Percentiles rank a stretch among this genome's conserved stretches.
Evolutionary conservation across 345 rosid genomes (phyloP).

Genomic region (sweet orange (Citrus sinensis)): DVS_A1.0 CM039164.1:21736001-21736500

Average conservation of each 20-base stretch:
- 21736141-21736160: conserved; percentile 96
- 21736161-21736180: conserved; percentile 92
- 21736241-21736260: conserved; percentile 60
- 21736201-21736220: conserved; percentile 79
- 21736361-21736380: not conserved
- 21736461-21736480: conserved; percentile 68
- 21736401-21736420: not conserved
- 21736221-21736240: conserved; percentile 56
- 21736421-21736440: conserved; percentile 7
- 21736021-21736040: conserved; percentile 96
- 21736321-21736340: conserved; percentile 76
- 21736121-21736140: conserved; percentile 62
- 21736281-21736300: conserved; percentile 72
- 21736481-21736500: conserved; percentile 68
- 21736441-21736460: conserved; percentile 42
- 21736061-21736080: conserved; percentile 70
- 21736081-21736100: conserved; percentile 70
- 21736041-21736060: conserved; percentile 94
- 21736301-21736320: conserved; percentile 88
- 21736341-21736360: conserved; percentile 64
- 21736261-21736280: conserved; percentile 69
- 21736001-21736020: conserved; percentile 89
- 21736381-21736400: conserved; percentile 3
- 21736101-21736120: conserved; percentile 48
- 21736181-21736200: conserved; percentile 97